Evolutionary conservation across 2,329 filamentous ascomycete species (phyloP).

Genomic region (Acarospora socialis): DNA sequence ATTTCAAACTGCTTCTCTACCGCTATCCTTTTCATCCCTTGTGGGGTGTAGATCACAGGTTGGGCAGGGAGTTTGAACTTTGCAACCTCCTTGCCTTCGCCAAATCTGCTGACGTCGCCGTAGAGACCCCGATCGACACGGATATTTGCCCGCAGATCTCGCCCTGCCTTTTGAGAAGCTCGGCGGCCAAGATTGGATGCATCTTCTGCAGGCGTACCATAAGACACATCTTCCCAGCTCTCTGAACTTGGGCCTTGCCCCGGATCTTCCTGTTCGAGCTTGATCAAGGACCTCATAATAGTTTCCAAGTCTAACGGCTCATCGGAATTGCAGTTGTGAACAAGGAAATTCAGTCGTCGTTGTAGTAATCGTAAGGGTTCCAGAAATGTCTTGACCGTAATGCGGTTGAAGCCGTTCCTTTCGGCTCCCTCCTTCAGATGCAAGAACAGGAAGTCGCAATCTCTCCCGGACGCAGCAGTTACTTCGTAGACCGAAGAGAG

Average conservation of each 20-base stretch:
- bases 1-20: slow-evolving; percentile 77
- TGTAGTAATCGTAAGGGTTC: slow-evolving; percentile 75
- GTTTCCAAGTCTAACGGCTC: slow-evolving; percentile 54
- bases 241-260: slow-evolving; percentile 60
- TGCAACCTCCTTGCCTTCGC: slow-evolving; percentile 34
- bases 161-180: slow-evolving; percentile 24
- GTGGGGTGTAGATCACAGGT: slow-evolving; percentile 70
- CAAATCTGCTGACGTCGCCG: slow-evolving; percentile 25
- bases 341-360: slow-evolving; percentile 67
- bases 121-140: slow-evolving; percentile 50
- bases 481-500: slow-evolving; percentile 73
- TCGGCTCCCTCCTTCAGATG: slow-evolving; percentile 55
- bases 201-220: slow-evolving; percentile 45
- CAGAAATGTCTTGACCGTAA: slow-evolving; percentile 86
- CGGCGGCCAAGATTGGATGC: slow-evolving; percentile 30
- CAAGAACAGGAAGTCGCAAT: slow-evolving; percentile 85
- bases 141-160: slow-evolving; percentile 42
- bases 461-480: slow-evolving; percentile 73
- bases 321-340: slow-evolving; percentile 63
- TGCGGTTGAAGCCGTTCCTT: slow-evolving; percentile 50
- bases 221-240: slow-evolving; percentile 77
- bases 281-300: slow-evolving; percentile 57
- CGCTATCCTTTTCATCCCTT: slow-evolving; percentile 61
- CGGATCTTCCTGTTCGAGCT: slow-evolving; percentile 50
- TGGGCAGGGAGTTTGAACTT: slow-evolving; percentile 73